Evolutionary conservation across 257 asterid genomes (phyloP), one percentile per base, ranked within the genome.

Genomic region (Cynanchum wilfordii): DNA sequence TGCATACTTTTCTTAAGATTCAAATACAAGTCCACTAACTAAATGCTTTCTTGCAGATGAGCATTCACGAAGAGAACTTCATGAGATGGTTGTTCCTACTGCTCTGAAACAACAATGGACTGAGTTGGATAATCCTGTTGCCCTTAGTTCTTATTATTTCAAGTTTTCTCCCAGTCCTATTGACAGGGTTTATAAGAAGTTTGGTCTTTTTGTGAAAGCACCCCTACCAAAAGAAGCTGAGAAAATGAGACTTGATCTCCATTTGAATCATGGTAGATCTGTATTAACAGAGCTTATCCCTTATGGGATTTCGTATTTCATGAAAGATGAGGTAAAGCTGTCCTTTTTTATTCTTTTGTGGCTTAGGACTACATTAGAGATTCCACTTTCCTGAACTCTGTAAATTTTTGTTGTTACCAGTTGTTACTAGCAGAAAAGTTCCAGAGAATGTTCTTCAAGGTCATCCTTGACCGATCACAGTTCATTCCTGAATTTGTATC

Each of bases 71-170:
- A 87, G 81, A 47, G 98, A 89, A 82, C 90, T 95, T 66, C 89
- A 92, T 72, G 94, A 92, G 88, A 95, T 95, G 98, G 89, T 90
- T 79, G 89, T 95, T 82, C 99, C 99, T 42, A 85, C 89, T 59
- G 89, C 87, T 80, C 86, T 95, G 69, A 84, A 81, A 82, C 85
- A 81, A 72, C 81, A 83, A 22, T 92, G 98, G 99, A 82, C 74
- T 72, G 79, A 78, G 55, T 77, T 74, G 71, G 89, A 70, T 63
- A 77, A 73, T 81, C 79, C 85, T 73, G 84, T 89, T 77, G 66
- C 33, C 70, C 86, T 92, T 69, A 76, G 79, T 78, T 83, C 89
- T 68, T 95, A 95, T 81, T 80, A 77, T 79, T 75, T 95, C 75
- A 85, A 89, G 55, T 75, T 90, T 77, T 77, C 76, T 79, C 97